Percentiles rank a stretch among this genome's conserved stretches.
These are phyloP conservation scores for Rhamnella rubrinervis DNA, from an alignment of 331 rosid genomes.

Conservation along the genomic window DNA sequence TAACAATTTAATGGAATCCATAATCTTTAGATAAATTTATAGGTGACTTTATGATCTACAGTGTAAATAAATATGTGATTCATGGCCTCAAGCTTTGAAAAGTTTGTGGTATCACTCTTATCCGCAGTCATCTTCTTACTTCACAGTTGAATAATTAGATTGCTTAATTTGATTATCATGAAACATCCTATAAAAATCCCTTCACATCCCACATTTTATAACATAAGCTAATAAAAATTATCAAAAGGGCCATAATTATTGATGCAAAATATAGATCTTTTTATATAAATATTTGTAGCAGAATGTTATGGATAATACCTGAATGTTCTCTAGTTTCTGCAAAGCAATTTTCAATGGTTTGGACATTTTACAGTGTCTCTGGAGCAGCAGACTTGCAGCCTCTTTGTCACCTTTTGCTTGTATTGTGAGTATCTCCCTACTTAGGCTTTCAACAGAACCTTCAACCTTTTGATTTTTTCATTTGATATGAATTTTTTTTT, in stretches of 20 bases:
- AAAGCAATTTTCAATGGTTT: constrained; percentile 63
- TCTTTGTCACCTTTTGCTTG: constrained; percentile 93
- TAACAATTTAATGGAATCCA: too few relatives aligned
- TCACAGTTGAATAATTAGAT: too few relatives aligned
- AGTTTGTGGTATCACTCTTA: too few relatives aligned
- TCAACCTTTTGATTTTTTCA: constrained; percentile 49
- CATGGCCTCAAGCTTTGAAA: too few relatives aligned
- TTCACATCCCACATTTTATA: too few relatives aligned
- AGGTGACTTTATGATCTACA: too few relatives aligned
- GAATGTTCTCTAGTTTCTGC: constrained; percentile 65
- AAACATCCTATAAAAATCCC: too few relatives aligned
- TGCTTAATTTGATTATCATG: too few relatives aligned
- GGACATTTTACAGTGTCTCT: constrained; percentile 53
- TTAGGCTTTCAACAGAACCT: constrained; percentile 79
- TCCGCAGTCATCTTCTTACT: too few relatives aligned
- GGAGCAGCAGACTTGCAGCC: constrained; percentile 73
- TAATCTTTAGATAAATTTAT: too few relatives aligned
- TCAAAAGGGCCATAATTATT: neutral
- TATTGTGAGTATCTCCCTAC: constrained; percentile 84
- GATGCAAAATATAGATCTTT: neutral
- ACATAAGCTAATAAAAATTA: neutral
- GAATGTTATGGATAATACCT: constrained; percentile 47
- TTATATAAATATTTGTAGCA: neutral
- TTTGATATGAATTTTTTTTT: neutral
- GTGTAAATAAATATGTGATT: too few relatives aligned